Evolutionary conservation across 2,329 filamentous ascomycete genomes (phyloP).

Genomic region (Neofusicoccum laricinum): DNA sequence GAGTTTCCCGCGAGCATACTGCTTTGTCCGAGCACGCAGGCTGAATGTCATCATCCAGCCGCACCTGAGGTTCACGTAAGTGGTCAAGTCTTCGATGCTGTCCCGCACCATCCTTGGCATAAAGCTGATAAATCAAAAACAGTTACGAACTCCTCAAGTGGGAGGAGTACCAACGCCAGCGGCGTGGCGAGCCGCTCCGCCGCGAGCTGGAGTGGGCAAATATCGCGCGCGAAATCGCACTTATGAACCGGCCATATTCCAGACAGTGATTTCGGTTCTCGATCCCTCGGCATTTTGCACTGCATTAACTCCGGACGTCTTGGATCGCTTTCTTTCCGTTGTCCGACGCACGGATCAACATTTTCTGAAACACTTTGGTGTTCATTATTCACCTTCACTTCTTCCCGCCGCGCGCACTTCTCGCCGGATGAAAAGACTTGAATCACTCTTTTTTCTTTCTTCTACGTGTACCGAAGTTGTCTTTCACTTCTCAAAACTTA

Average conservation of each 20-base stretch:
- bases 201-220: slow-evolving; percentile 90
- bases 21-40: slow-evolving; percentile 86
- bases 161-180: slow-evolving; percentile 73
- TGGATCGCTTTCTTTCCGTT: background rate
- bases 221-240: slow-evolving; percentile 82
- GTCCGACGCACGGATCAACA: background rate
- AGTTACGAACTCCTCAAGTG: slow-evolving; percentile 87
- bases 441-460: background rate
- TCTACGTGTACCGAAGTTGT: background rate
- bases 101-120: background rate
- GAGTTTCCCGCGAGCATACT: slow-evolving; percentile 90
- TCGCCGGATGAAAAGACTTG: background rate
- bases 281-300: background rate
- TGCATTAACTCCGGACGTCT: background rate
- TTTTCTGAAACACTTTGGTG: background rate
- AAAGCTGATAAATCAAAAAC: slow-evolving; percentile 3
- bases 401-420: background rate
- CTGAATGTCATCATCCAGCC: slow-evolving; percentile 98
- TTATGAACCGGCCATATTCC: slow-evolving; percentile 94
- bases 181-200: slow-evolving; percentile 54
- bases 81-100: background rate
- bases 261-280: slow-evolving; percentile 35
- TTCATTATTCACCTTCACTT: background rate
- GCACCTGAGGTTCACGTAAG: slow-evolving; percentile 81
- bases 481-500: background rate